Evolutionary conservation across 345 rosid genomes (phyloP).

Genomic region (Citrus sinensis): DVS_A1.0 CM039162.1:25074001-25074500

Average conservation of each 20-base stretch:
- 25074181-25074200: constrained; percentile 94
- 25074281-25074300: constrained; percentile 24
- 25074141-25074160: constrained; percentile 76
- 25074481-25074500: neutral
- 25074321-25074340: neutral
- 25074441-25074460: neutral
- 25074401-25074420: neutral
- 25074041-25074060: neutral
- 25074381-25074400: neutral
- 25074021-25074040: constrained; percentile 7
- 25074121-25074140: constrained; percentile 86
- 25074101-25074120: constrained; percentile 66
- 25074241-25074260: constrained; percentile 71
- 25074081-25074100: neutral
- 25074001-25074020: constrained; percentile 25
- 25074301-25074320: neutral
- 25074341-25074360: neutral
- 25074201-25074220: constrained; percentile 67
- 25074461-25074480: neutral
- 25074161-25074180: constrained; percentile 83
- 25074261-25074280: constrained; percentile 89
- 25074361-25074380: neutral
- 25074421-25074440: neutral
- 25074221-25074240: constrained; percentile 70
- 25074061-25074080: constrained; percentile 5